Percentiles rank a stretch among this genome's conserved stretches.
Evolutionary conservation across 2,329 filamentous ascomycete genomes (phyloP).

Genomic region (Monilinia laxa): DNA sequence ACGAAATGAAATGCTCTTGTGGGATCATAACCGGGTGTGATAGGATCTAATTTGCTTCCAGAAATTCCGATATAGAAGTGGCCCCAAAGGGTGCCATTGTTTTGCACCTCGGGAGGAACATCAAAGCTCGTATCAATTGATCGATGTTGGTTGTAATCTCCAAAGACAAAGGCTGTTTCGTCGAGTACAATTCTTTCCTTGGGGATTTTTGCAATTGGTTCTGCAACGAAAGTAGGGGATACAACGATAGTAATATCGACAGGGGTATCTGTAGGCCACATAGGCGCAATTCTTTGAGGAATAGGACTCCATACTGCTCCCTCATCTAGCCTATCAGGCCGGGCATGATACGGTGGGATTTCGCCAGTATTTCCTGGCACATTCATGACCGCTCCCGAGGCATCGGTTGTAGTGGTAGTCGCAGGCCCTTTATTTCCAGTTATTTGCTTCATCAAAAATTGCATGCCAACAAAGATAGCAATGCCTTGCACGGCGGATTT

Average conservation of each 20-base stretch:
- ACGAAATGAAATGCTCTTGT: slow-evolving; percentile 79
- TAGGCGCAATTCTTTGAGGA: slow-evolving; percentile 74
- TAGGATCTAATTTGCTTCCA: slow-evolving; percentile 75
- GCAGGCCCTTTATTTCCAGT: slow-evolving; percentile 47
- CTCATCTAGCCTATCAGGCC: slow-evolving; percentile 59
- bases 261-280: slow-evolving; percentile 78
- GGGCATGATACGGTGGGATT: slow-evolving; percentile 64
- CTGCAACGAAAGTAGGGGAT: slow-evolving; percentile 69
- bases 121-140: slow-evolving; percentile 73
- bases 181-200: slow-evolving; percentile 70
- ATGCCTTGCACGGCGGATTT: slow-evolving; percentile 50
- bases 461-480: slow-evolving; percentile 57
- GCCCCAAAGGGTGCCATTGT: slow-evolving; percentile 91
- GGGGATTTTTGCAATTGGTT: slow-evolving; percentile 63
- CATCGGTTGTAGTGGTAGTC: slow-evolving; percentile 48
- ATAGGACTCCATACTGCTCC: slow-evolving; percentile 63
- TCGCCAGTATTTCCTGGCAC: slow-evolving; percentile 54
- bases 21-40: slow-evolving; percentile 67
- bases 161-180: slow-evolving; percentile 77
- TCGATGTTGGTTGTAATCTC: slow-evolving; percentile 76
- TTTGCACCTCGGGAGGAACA: slow-evolving; percentile 77
- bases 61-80: slow-evolving; percentile 86
- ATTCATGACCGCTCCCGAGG: slow-evolving; percentile 54
- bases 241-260: slow-evolving; percentile 86
- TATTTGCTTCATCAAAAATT: slow-evolving; percentile 56